Base-by-base conservation (phyloP, 2,329 filamentous ascomycete genomes). In the Ascochyta clinopodiicola region DNA sequence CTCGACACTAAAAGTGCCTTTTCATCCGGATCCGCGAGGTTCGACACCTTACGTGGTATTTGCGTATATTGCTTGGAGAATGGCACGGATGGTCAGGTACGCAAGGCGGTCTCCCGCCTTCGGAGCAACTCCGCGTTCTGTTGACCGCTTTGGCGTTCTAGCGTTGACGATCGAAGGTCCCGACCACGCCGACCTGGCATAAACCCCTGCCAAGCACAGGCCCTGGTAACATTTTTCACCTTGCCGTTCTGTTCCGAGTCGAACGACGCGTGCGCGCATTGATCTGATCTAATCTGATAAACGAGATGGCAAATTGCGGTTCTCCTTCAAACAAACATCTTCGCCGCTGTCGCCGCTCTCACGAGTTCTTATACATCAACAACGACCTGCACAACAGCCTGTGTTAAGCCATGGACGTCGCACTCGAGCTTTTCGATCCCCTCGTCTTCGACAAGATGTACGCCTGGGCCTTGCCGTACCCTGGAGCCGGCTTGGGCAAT, bases 401-500 rank as follows among this genome's bases (percentile, higher is more conserved):
- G 13, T 6, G 17, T 19, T 43, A 31, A 50, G 46, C 51, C 43
- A 62, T 62, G 60, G 60, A 62, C 44, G 60, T 62, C 40, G 60
- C 60, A 25, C 35, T 63, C 27, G 61, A 62, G 34, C 48, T 62
- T 38, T 57, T 63, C 45, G 61, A 63, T 29, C 56, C 61, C 35
- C 44, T 62, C 25, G 49, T 63, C 9, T 55, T 63, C 34, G 61
- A 63, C 44, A 62, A 59, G 24, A 53, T 54, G 13, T 63, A 63
- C 17, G 61, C 59, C 15, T 63, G 60, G 59, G 54, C 57, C 13
- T 21, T 62, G 21, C 61, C 61, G 12, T 43, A 57, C 36, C 48
- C 51, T 25, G 59, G 39, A 32, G n/a, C 49, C 34, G 24, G 49
- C 52, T 35, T 52, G 2, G 21, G 42, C 59, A 62, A 53, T 44